phyloP scores from a whole-genome alignment of 352 stramenopile genomes.

The Phytophthora capsici region DNA sequence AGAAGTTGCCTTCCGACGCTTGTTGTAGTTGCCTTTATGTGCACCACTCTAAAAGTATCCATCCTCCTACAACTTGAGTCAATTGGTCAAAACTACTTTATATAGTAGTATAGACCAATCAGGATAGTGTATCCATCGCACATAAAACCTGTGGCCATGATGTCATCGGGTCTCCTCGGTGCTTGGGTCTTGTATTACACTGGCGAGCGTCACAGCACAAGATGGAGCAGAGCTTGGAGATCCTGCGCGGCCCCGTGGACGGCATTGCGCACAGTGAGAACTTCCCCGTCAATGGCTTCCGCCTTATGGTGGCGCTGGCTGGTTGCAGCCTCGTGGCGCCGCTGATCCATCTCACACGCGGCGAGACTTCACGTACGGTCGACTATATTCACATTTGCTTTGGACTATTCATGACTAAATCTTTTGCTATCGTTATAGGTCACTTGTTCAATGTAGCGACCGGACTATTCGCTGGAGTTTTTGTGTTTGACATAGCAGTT shows the following conservation, averaged over 20 bases:
- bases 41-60: slow-evolving; percentile 10
- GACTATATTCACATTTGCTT: not conserved
- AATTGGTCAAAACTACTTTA: too few species aligned
- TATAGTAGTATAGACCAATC: too few species aligned
- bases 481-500: slow-evolving; percentile 84
- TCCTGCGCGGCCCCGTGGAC: slow-evolving; percentile 73
- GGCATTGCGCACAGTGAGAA: slow-evolving; percentile 66
- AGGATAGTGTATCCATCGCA: not conserved
- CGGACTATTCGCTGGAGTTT: slow-evolving; percentile 70
- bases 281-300: slow-evolving; percentile 81
- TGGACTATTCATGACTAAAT: not conserved
- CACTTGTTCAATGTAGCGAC: slow-evolving; percentile 75
- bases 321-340: slow-evolving; percentile 73
- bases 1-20: slow-evolving; percentile 67
- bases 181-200: slow-evolving; percentile 27
- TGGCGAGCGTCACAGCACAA: slow-evolving; percentile 22
- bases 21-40: slow-evolving; percentile 27
- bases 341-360: slow-evolving; percentile 61
- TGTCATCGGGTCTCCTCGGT: slow-evolving; percentile 21
- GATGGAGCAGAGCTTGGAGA: slow-evolving; percentile 59
- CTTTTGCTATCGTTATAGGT: slow-evolving; percentile 37
- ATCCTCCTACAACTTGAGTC: too few species aligned
- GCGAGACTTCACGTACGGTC: slow-evolving; percentile 66
- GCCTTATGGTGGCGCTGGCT: slow-evolving; percentile 75
- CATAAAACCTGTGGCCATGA: slow-evolving; percentile 31